Evolutionary conservation across 1,139 yeast species (phyloP).

Genomic region (Pichia terricola): DNA sequence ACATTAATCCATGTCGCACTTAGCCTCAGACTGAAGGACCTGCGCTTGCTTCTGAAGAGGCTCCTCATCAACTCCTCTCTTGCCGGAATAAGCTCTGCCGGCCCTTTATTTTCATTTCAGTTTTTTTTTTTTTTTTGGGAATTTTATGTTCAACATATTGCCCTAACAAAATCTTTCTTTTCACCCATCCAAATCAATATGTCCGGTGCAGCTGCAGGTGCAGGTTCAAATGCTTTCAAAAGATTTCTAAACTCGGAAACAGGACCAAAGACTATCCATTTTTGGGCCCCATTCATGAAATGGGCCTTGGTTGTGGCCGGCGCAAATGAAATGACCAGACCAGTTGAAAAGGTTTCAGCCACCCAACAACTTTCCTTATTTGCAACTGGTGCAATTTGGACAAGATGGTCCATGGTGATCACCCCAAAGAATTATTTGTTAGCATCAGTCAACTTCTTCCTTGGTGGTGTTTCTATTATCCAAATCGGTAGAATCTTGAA

Average conservation of each 20-base stretch:
- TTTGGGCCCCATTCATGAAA: slow-evolving; percentile 69
- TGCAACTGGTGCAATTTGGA: slow-evolving; percentile 94
- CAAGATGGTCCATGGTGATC: slow-evolving; percentile 95
- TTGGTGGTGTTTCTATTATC: slow-evolving; percentile 82
- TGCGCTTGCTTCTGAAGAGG: too few species aligned
- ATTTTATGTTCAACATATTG: too few species aligned
- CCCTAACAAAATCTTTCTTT: too few species aligned
- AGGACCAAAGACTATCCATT: slow-evolving; percentile 92
- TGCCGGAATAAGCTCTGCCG: too few species aligned
- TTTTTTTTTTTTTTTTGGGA: too few species aligned
- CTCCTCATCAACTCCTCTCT: too few species aligned
- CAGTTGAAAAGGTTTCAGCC: slow-evolving; percentile 85
- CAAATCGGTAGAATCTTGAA: slow-evolving; percentile 65
- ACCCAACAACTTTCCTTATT: slow-evolving; percentile 85
- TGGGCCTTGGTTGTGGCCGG: slow-evolving; percentile 95
- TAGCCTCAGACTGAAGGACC: too few species aligned
- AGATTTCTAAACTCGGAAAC: slow-evolving; percentile 78
- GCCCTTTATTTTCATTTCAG: too few species aligned
- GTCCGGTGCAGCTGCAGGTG: slow-evolving; percentile 1
- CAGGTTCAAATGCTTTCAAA: slow-evolving; percentile 37
- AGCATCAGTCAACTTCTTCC: slow-evolving; percentile 90
- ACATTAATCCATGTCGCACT: too few species aligned
- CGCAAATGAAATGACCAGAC: slow-evolving; percentile 73
- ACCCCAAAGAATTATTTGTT: slow-evolving; percentile 77
- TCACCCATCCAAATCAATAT: too few species aligned